Conservation (phyloP, 1,284 basidiomycete species). For the Cystobasidium slooffiae region DNA sequence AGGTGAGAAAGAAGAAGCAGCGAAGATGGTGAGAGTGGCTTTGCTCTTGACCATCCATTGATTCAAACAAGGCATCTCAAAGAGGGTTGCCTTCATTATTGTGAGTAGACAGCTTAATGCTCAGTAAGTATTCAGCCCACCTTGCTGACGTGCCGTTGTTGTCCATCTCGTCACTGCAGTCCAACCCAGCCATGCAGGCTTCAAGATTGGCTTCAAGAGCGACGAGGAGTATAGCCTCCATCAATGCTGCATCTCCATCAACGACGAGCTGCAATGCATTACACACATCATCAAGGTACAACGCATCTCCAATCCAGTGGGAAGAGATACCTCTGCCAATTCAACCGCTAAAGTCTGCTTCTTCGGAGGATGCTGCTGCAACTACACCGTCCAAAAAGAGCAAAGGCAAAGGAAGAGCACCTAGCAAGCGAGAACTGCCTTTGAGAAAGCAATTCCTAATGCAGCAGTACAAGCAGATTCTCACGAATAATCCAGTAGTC, state of each 20-base stretch:
- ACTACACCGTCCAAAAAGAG: neutral
- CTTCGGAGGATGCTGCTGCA: neutral
- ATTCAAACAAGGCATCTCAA: neutral
- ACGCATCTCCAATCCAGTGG: neutral
- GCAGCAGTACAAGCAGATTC: slow-evolving; percentile 57
- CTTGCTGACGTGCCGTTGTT: neutral
- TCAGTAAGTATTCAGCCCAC: neutral
- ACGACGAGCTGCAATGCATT: slow-evolving; percentile 3
- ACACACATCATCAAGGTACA: neutral
- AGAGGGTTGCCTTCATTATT: neutral
- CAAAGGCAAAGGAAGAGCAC: slow-evolving; percentile 31
- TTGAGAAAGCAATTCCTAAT: slow-evolving; percentile 58
- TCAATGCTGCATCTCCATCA: neutral
- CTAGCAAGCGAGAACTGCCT: slow-evolving; percentile 38
- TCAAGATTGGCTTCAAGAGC: slow-evolving; percentile 12
- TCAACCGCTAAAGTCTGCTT: neutral
- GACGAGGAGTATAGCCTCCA: neutral
- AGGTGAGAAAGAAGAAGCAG: neutral
- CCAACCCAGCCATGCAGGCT: slow-evolving; percentile 1
- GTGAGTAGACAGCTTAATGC: neutral
- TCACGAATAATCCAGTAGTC: slow-evolving; percentile 55
- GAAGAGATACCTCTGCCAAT: slow-evolving; percentile 15
- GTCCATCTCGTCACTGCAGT: neutral
- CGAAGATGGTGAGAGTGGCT: neutral
- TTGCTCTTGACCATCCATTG: neutral